These are phyloP conservation scores for Beauveria varroae DNA, from an alignment of 2,329 filamentous ascomycete genomes.

Conservation along the genomic window DNA sequence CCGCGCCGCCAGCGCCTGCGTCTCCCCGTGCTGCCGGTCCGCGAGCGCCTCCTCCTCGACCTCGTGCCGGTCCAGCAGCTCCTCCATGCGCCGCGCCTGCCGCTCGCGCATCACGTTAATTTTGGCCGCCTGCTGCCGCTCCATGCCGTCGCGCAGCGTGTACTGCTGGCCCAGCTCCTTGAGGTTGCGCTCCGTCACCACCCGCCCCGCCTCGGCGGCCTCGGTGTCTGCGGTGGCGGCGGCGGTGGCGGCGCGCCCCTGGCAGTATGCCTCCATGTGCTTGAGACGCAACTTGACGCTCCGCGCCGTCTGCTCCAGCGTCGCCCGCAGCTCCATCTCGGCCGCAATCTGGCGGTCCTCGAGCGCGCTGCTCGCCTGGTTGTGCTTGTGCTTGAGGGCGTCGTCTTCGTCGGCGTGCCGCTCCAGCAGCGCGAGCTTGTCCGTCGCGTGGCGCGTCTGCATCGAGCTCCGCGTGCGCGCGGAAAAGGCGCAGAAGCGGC, in stretches of 20 bases:
- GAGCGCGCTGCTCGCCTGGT: conserved; percentile 44
- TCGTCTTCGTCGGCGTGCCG: conserved; percentile 40
- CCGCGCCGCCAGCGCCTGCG: conserved; percentile 38
- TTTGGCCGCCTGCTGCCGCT: conserved; percentile 49
- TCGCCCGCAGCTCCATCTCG: conserved; percentile 51
- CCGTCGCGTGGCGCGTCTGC: conserved; percentile 41
- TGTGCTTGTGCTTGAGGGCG: conserved; percentile 48
- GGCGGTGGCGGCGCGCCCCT: conserved; percentile 34
- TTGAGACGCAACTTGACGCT: conserved; percentile 51
- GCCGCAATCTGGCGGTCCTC: conserved; percentile 56
- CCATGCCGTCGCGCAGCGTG: conserved; percentile 51
- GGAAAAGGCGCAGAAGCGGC: conserved; percentile 44
- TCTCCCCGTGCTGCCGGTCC: conserved; percentile 38
- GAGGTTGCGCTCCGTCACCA: conserved; percentile 53
- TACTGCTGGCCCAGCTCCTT: conserved; percentile 55
- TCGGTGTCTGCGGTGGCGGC: conserved; percentile 26
- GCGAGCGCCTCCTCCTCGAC: conserved; percentile 40
- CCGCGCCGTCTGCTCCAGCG: conserved; percentile 48
- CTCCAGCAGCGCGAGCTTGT: conserved; percentile 39
- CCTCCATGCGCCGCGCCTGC: conserved; percentile 54
- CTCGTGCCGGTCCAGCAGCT: conserved; percentile 48
- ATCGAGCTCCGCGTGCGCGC: conserved; percentile 41
- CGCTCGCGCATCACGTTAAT: conserved; percentile 60
- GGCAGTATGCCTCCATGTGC: conserved; percentile 61
- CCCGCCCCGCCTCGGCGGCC: conserved; percentile 30